Percentiles rank a stretch among this genome's conserved stretches.
Evolutionary conservation across 2,329 filamentous ascomycete species (phyloP).

Genomic region (Ustulina deusta): DNA sequence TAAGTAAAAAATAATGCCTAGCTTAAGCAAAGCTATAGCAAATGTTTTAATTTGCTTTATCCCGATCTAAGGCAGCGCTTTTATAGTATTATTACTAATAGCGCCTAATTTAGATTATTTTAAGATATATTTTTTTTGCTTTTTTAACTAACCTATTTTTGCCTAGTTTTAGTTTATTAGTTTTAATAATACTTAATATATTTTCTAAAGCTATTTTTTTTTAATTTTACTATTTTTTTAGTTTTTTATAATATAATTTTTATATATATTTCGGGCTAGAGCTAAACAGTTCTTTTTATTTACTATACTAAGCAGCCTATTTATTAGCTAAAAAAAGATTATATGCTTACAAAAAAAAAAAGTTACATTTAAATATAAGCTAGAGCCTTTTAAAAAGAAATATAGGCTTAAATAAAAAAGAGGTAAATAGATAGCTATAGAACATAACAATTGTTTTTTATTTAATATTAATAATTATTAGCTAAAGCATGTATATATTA

Average conservation of each 20-base stretch:
- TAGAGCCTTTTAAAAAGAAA: not conserved
- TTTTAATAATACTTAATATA: not conserved
- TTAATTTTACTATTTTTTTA: not conserved
- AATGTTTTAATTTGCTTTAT: not conserved
- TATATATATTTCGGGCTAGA: not conserved
- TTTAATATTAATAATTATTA: not conserved
- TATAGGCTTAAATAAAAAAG: not conserved
- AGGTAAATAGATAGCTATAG: too few species aligned
- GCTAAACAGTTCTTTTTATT: not conserved
- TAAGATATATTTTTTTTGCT: not conserved
- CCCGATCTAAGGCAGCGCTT: not conserved
- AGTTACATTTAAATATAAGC: not conserved
- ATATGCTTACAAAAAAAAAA: slow-evolving; percentile 1
- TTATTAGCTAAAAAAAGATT: not conserved
- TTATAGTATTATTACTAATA: not conserved
- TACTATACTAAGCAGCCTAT: not conserved
- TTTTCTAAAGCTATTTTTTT: not conserved
- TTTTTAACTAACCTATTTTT: not conserved
- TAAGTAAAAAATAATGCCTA: not conserved
- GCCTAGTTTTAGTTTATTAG: not conserved
- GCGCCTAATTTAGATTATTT: not conserved
- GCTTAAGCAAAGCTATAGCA: not conserved
- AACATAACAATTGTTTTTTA: not conserved
- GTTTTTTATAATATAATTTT: not conserved
- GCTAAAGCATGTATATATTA: not conserved